Evolutionary conservation across 306 rosid genomes (phyloP).

Genomic region (Potentilla sterilis): DNA sequence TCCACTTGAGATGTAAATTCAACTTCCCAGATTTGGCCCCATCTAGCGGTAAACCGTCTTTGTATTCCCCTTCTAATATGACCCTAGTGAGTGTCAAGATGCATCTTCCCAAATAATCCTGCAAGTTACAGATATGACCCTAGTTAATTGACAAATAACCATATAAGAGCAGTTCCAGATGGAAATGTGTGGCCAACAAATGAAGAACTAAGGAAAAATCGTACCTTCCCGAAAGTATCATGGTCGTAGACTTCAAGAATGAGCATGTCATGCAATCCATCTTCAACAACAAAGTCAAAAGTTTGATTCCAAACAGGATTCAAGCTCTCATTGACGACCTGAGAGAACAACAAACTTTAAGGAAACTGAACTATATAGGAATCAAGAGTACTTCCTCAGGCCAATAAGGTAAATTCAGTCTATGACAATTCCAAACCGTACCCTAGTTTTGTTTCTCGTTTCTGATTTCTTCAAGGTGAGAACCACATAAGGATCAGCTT

Average conservation of each 20-base stretch:
- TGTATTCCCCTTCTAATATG: conserved; percentile 80
- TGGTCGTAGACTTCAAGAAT: conserved; percentile 89
- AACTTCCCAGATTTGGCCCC: conserved; percentile 80
- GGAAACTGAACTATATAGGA: neutral
- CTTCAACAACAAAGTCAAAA: conserved; percentile 93
- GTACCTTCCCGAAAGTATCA: conserved; percentile 96
- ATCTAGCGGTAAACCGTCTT: conserved; percentile 67
- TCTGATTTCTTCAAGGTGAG: conserved; percentile 87
- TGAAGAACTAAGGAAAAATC: neutral
- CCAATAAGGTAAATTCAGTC: neutral
- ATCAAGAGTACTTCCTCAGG: neutral
- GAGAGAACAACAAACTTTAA: conserved; percentile 23
- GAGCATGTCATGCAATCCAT: conserved; percentile 95
- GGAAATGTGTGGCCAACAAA: neutral
- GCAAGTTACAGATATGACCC: conserved; percentile 15
- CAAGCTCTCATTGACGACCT: conserved; percentile 90
- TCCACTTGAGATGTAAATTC: conserved; percentile 87
- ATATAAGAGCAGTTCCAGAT: neutral
- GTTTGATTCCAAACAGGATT: conserved; percentile 99
- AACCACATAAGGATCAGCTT: conserved; percentile 85
- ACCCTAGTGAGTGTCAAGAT: conserved; percentile 87
- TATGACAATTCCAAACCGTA: conserved; percentile 37
- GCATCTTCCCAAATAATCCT: conserved; percentile 95
- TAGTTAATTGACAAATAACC: conserved; percentile 5
- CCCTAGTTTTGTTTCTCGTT: conserved; percentile 80